These are phyloP conservation scores for Phytophthora macrochlamydospora DNA, from an alignment of 352 stramenopile genomes.

Conservation along the genomic window DNA sequence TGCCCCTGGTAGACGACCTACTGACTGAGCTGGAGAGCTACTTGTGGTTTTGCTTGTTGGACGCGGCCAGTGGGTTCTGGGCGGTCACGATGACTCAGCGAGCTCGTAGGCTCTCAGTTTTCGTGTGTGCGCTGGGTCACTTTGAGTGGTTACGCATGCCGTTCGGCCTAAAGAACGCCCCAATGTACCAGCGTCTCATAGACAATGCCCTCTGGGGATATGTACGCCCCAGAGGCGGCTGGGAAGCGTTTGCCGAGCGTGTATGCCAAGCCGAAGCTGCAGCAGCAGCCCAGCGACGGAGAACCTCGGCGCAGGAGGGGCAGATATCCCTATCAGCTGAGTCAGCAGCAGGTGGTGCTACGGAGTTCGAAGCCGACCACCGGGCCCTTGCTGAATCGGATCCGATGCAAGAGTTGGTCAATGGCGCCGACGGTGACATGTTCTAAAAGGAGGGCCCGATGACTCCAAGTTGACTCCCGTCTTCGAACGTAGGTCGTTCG, in stretches of 20 bases:
- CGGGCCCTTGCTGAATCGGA: not conserved
- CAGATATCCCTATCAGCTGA: not conserved
- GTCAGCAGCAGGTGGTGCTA: not conserved
- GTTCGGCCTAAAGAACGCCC: not conserved
- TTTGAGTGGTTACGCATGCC: not conserved
- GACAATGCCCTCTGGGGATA: not conserved
- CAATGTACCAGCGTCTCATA: not conserved
- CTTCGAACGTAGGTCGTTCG: conserved; percentile 1
- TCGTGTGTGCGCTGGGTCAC: not conserved
- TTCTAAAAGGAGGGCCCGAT: not conserved
- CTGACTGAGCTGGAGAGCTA: not conserved
- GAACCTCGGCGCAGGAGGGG: not conserved
- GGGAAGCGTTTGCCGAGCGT: not conserved
- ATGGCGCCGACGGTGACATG: conserved; percentile 2
- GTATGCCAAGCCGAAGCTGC: not conserved
- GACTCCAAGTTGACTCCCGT: not conserved
- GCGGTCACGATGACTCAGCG: not conserved
- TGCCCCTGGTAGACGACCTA: not conserved
- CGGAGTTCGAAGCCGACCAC: conserved; percentile 4
- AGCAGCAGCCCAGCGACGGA: not conserved
- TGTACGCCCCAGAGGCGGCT: not conserved
- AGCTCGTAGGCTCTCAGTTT: not conserved
- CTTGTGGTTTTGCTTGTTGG: not conserved
- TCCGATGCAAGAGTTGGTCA: not conserved
- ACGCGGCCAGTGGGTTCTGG: not conserved